Base-by-base conservation (phyloP, 1,284 basidiomycete species). In the Cystobasidiaceae sp. region DNA sequence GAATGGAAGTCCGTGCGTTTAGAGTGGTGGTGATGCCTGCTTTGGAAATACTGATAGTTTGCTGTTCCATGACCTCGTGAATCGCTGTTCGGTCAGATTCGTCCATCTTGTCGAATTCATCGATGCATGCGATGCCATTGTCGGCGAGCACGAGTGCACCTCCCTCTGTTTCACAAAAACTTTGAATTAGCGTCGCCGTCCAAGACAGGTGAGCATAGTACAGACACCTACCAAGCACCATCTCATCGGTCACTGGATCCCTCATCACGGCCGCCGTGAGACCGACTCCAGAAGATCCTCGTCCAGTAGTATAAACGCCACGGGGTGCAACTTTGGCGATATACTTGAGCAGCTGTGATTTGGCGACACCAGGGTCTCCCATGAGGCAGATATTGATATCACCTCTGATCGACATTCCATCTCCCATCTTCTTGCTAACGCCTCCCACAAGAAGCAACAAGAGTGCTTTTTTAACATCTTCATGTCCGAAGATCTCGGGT, bases 31-130 rank as follows among this genome's bases (percentile, higher is more conserved):
- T 96, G 77, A 99, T 99, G 21, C 96, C 96, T 2, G 96, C 96
- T 79, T 99, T 99, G 46, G 93, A 93, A 71, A 99, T 99, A 2
- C 92, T 97, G 69, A 99, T 98, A 1, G 96, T 99, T 78, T 99
- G 94, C 76, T 99, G 94, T 78, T 99, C 94, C 96, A 99, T 99
- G 63, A 98, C 96, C 82, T 99, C 96, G 80, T 99, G 96, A 69
- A 99, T 98, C 13, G 96, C 92, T 0, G 96, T 98, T 68, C 96
- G 84, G 77, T 98, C 96, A 1, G 89, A 79, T 78, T 98, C 96
- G 71, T 98, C 96, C 96, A 99, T 99, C 79, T 99, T 98, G 81
- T 99, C 96, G 76, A 99, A 99, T 76, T 99, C 96, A 75, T 99
- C 96, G 71, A 99, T 98, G 78, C 94, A 98, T 79, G 93, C 97